phyloP scores from a whole-genome alignment of 257 asterid species.

The Ehretia macrophylla region DNA sequence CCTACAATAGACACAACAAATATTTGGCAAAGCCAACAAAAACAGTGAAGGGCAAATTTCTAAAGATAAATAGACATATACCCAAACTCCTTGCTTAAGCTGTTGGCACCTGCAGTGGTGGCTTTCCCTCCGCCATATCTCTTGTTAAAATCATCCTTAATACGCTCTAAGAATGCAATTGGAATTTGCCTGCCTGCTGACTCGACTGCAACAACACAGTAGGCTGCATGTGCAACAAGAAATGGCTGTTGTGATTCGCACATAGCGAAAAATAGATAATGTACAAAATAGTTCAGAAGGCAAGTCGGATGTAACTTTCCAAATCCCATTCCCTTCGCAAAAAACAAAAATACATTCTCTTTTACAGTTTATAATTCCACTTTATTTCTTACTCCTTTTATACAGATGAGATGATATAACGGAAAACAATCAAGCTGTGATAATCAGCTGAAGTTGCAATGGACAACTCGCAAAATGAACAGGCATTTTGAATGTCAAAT shows the following conservation, averaged over 20 bases:
- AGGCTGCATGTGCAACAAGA: slow-evolving; percentile 28
- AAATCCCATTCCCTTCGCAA: no score
- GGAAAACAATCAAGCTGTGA: no score
- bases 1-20: slow-evolving; percentile 16
- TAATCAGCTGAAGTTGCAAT: no score
- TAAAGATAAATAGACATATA: slow-evolving; percentile 9
- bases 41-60: background rate
- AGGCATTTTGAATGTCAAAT: no score
- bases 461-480: no score
- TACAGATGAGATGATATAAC: no score
- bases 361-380: background rate
- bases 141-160: slow-evolving; percentile 45
- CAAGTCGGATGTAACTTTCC: no score
- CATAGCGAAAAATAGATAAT: background rate
- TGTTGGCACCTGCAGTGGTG: slow-evolving; percentile 33
- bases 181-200: slow-evolving; percentile 52
- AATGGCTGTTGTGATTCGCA: background rate
- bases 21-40: background rate
- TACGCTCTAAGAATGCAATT: slow-evolving; percentile 39
- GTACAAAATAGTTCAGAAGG: background rate
- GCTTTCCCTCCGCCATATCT: slow-evolving; percentile 49
- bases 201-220: slow-evolving; percentile 51
- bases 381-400: no score
- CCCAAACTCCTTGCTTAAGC: slow-evolving; percentile 49
- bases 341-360: no score